A percentile compares a stretch with the other conserved stretches of the same genome.
Evolutionary conservation across 2,329 filamentous ascomycete species (phyloP).

Genomic region (Paraphoma chrysanthemicola): DNA sequence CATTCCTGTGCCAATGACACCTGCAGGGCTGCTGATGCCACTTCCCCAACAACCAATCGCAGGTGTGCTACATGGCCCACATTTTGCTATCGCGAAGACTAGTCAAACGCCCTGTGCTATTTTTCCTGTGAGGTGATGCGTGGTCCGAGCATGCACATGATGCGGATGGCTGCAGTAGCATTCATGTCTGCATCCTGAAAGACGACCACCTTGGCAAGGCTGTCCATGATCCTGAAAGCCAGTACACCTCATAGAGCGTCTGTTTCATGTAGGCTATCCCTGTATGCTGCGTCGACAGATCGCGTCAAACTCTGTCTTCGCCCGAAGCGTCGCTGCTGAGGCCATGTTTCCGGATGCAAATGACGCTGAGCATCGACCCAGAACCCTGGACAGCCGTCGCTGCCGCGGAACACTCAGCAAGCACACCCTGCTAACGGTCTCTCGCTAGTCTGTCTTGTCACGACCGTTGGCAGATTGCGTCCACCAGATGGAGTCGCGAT

Average conservation of each 20-base stretch:
- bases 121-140: slow-evolving; percentile 16
- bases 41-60: slow-evolving; percentile 20
- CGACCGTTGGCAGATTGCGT: slow-evolving; percentile 4
- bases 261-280: slow-evolving; percentile 1
- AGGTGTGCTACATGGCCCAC: slow-evolving; percentile 15
- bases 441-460: not conserved
- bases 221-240: slow-evolving; percentile 8
- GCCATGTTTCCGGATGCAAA: slow-evolving; percentile 2
- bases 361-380: not conserved
- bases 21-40: slow-evolving; percentile 19
- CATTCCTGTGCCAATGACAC: slow-evolving; percentile 40
- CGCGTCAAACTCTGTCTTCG: slow-evolving; percentile 1
- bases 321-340: slow-evolving; percentile 4
- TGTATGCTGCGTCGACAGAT: not conserved
- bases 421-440: not conserved
- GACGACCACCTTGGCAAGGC: slow-evolving; percentile 22
- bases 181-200: slow-evolving; percentile 26
- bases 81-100: slow-evolving; percentile 13
- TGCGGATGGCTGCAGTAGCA: slow-evolving; percentile 33
- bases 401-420: not conserved
- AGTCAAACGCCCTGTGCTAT: slow-evolving; percentile 17
- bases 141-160: slow-evolving; percentile 18
- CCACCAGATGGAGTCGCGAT: not conserved
- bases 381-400: not conserved
- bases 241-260: not conserved